Evolutionary conservation across 805 yeast species (phyloP), one percentile per base, ranked within the genome.

Genomic region (Pichia nanzhaoensis): DNA sequence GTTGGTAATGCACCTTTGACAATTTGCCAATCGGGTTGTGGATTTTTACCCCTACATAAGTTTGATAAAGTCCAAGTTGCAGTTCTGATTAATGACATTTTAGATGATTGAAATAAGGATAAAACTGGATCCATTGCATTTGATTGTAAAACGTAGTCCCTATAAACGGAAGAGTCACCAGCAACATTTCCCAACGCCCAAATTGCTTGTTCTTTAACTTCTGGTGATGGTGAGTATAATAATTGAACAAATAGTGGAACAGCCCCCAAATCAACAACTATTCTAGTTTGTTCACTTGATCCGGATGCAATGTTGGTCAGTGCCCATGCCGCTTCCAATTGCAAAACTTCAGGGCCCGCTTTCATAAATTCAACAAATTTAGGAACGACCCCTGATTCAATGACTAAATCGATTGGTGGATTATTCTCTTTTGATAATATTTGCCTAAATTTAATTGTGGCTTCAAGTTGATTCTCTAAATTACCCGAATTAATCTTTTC

Each of bases 171-270:
- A 14, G 96, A 87, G 64, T 93, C 99, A 66, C 99, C 99, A 22
- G 99, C 98, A 64, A 93, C 96, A 64, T 93, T 93, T 68, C 99
- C 99, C 54, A 93, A 73, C 24, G 99, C 98, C 99, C 99, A 93
- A 55, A 93, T 91, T 13, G 98, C 98, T 70, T 93, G 99, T 67
- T 93, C 99, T 67, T 88, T 87, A 46, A 93, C 97, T 61, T 93
- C 98, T 47, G 82, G 71, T 35, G 95, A 86, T 47, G 78, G 78
- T 3, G 96, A 84, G 57, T 78, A 75, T 56, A 93, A 74, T 55
- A 93, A 73, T 53, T 82, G 75, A 37, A 93, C 95, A 66, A 93
- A 89, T 45, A 80, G 70, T 17, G 98, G 98, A 37, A 93, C 95
- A 0, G 98, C 98, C 43, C 91, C 95, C 4, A 91, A 82, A 51